A percentile compares a stretch with the other conserved stretches of the same genome.
Evolutionary conservation across 441 rosid species (phyloP).

Genomic region (Euphorbia schlechtendalii): DNA sequence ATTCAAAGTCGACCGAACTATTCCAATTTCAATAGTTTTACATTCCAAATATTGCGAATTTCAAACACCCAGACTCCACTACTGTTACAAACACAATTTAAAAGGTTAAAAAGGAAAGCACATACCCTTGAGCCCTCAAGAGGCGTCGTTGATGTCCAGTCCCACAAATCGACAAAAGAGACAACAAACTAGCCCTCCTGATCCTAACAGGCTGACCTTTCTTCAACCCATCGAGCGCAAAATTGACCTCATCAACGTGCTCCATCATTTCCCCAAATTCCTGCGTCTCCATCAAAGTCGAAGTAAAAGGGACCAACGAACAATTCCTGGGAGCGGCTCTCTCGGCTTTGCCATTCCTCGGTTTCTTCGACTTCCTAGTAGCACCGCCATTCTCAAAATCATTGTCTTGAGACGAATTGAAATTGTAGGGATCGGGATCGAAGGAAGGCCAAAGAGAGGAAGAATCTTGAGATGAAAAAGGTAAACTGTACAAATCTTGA

Average conservation of each 20-base stretch:
- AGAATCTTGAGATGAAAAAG: constrained; percentile 69
- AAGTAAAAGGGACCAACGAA: constrained; percentile 32
- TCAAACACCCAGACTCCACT: constrained; percentile 10
- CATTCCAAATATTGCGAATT: background rate
- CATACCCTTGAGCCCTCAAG: constrained; percentile 62
- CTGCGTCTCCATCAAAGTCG: constrained; percentile 94
- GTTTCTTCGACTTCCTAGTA: constrained; percentile 34
- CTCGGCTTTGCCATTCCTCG: constrained; percentile 16
- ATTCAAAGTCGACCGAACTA: background rate
- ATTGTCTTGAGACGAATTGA: constrained; percentile 20
- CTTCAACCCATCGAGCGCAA: constrained; percentile 83
- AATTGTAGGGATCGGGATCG: constrained; percentile 29
- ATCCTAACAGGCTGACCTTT: constrained; percentile 76
- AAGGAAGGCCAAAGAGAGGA: constrained; percentile 48
- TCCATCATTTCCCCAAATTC: constrained; percentile 99
- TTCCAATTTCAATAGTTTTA: background rate
- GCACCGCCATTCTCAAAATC: constrained; percentile 30
- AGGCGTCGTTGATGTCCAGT: constrained; percentile 70
- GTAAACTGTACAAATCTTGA: constrained; percentile 37
- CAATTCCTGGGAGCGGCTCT: constrained; percentile 7
- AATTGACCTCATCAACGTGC: constrained; percentile 94
- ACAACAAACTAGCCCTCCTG: constrained; percentile 70
- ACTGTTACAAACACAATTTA: constrained; percentile 11
- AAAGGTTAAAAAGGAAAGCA: constrained; percentile 9
- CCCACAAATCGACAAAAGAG: constrained; percentile 70